Evolutionary conservation across 2,329 filamentous ascomycete genomes (phyloP).

Genomic region (Davidsoniella australis): DNA sequence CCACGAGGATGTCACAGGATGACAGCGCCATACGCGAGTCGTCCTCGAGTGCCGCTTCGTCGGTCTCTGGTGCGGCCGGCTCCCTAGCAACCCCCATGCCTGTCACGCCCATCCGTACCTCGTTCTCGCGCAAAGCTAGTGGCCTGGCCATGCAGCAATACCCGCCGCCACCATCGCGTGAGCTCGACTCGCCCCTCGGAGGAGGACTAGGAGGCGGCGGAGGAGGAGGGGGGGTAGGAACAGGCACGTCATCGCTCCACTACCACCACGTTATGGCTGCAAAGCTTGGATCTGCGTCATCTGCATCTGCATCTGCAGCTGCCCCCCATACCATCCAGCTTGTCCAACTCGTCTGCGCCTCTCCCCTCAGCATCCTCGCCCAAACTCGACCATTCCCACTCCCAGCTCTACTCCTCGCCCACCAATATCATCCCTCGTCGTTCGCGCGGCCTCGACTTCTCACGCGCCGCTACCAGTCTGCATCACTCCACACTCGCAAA

Average conservation of each 20-base stretch:
- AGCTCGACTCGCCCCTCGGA: constrained; percentile 6
- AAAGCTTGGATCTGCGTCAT: background rate
- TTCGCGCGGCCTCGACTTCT: constrained; percentile 83
- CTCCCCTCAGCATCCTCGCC: constrained; percentile 49
- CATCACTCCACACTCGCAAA: constrained; percentile 92
- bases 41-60: constrained; percentile 13
- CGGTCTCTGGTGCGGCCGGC: too few species aligned
- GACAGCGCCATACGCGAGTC: constrained; percentile 37
- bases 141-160: constrained; percentile 1
- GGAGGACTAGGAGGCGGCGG: too few species aligned
- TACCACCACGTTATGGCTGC: background rate
- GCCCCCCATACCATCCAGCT: background rate
- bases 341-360: background rate
- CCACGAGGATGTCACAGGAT: constrained; percentile 43
- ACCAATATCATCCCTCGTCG: constrained; percentile 76
- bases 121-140: constrained; percentile 37
- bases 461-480: constrained; percentile 78
- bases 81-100: constrained; percentile 22
- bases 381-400: constrained; percentile 52
- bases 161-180: background rate
- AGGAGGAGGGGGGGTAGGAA: too few species aligned
- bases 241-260: background rate
- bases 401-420: constrained; percentile 72
- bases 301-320: background rate
- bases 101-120: constrained; percentile 56